phyloP scores from a whole-genome alignment of 2,329 filamentous ascomycete species.

The Aspergillus spinulosporus region DNA sequence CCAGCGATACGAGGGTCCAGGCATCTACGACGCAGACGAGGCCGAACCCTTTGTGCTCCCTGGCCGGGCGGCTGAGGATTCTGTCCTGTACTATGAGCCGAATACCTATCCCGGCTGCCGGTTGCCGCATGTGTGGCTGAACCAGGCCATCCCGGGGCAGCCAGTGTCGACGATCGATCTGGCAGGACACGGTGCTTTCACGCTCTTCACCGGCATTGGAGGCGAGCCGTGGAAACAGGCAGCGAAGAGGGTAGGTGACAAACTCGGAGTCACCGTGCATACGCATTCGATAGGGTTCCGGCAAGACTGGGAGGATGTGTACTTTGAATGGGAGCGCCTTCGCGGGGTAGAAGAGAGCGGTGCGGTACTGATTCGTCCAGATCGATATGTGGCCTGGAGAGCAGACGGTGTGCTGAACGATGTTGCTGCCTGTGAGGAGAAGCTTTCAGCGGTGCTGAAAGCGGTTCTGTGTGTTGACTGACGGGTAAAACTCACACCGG shows the following conservation, averaged over 20 bases:
- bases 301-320: slow-evolving; percentile 6
- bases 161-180: slow-evolving; percentile 10
- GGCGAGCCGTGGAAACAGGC: slow-evolving; percentile 6
- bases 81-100: not conserved
- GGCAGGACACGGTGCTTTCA: slow-evolving; percentile 3
- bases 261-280: slow-evolving; percentile 1
- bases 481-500: no score
- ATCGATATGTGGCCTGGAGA: slow-evolving; percentile 39
- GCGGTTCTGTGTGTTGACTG: not conserved
- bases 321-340: slow-evolving; percentile 7
- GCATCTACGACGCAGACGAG: not conserved
- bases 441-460: not conserved
- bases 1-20: not conserved
- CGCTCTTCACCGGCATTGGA: slow-evolving; percentile 3
- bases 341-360: slow-evolving; percentile 28
- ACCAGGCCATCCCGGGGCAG: not conserved
- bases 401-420: not conserved
- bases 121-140: slow-evolving; percentile 13
- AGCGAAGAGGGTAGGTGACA: not conserved
- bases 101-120: slow-evolving; percentile 12
- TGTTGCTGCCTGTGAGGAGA: not conserved
- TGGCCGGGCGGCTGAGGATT: not conserved
- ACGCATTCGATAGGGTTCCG: slow-evolving; percentile 9
- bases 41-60: not conserved
- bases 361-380: slow-evolving; percentile 35